Evolutionary conservation across 2,329 filamentous ascomycete genomes (phyloP).

Genomic region (Colletotrichum tabaci): DNA sequence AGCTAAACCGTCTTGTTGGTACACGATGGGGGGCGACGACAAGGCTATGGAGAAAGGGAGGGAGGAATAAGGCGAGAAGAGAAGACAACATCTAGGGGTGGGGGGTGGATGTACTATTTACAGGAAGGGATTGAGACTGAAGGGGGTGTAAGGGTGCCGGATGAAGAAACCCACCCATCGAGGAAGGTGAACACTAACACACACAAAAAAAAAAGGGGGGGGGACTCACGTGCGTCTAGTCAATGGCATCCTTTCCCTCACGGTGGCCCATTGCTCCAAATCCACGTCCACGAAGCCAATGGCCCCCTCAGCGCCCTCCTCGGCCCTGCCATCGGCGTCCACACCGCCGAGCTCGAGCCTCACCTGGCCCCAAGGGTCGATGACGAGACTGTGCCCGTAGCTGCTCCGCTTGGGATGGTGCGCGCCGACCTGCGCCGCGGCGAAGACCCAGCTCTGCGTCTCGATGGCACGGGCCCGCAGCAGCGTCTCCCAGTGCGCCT

Average conservation of each 20-base stretch:
- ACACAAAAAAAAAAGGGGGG: not conserved
- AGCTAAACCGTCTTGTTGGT: conserved; percentile 34
- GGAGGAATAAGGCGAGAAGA: conserved; percentile 3
- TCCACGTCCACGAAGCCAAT: conserved; percentile 71
- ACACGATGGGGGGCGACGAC: conserved; percentile 20
- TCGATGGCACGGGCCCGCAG: conserved; percentile 88
- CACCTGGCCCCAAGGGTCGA: conserved; percentile 89
- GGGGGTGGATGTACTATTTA: conserved; percentile 8
- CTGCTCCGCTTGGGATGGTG: conserved; percentile 83
- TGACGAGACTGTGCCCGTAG: conserved; percentile 88
- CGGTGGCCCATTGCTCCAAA: conserved; percentile 59
- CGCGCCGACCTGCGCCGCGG: conserved; percentile 84
- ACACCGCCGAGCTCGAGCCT: conserved; percentile 74
- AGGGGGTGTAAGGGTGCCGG: conserved; percentile 10
- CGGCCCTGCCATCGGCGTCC: conserved; percentile 55
- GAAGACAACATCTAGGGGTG: not conserved
- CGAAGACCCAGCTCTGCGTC: conserved; percentile 88
- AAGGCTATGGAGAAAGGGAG: conserved; percentile 10
- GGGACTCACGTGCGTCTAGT: conserved; percentile 65
- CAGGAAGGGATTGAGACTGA: conserved; percentile 23
- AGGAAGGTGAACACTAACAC: no score
- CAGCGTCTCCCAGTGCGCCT: conserved; percentile 87
- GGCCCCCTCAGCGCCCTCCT: conserved; percentile 60
- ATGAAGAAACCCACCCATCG: not conserved
- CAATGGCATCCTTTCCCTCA: conserved; percentile 68